Evolutionary conservation across 768 basidiomycete species (phyloP).

Genomic region (Leucocoprinus birnbaumii): DNA sequence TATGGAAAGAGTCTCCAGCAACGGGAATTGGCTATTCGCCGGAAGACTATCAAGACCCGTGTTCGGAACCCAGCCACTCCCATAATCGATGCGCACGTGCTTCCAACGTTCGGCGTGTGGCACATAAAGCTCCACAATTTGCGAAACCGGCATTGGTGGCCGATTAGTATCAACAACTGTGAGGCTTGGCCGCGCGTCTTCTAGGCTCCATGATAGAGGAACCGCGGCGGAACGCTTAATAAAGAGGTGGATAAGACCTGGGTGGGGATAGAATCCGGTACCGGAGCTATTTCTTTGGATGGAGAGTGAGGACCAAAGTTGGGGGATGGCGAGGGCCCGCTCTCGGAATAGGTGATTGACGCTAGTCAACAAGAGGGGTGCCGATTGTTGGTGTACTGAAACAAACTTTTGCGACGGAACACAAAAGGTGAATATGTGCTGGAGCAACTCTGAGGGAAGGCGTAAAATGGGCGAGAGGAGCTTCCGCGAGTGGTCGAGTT

Average conservation of each 20-base stretch:
- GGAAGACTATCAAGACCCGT: conserved; percentile 14
- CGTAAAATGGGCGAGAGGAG: conserved; percentile 11
- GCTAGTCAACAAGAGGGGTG: conserved; percentile 13
- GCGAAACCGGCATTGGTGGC: conserved; percentile 15
- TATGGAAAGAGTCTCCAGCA: conserved; percentile 24
- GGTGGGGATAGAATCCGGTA: conserved; percentile 11
- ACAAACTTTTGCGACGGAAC: conserved; percentile 11
- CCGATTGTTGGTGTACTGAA: conserved; percentile 4
- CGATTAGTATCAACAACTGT: conserved; percentile 12
- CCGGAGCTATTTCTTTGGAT: conserved; percentile 14
- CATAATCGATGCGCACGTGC: conserved; percentile 20
- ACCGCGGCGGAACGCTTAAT: conserved; percentile 22
- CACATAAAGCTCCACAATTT: conserved; percentile 21
- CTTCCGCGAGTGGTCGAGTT: conserved; percentile 13
- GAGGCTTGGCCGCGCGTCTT: conserved; percentile 14
- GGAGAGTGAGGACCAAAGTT: conserved; percentile 20
- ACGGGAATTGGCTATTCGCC: conserved; percentile 15
- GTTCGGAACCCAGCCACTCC: conserved; percentile 17
- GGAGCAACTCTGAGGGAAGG: conserved; percentile 4
- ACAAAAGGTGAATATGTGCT: conserved; percentile 11
- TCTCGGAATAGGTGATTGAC: conserved; percentile 14
- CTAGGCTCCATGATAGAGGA: conserved; percentile 23
- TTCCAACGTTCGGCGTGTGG: conserved; percentile 25
- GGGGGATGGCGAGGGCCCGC: conserved; percentile 12
- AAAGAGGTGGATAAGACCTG: conserved; percentile 17